phyloP scores from a whole-genome alignment of 106 monocot genomes.

The Phalaenopsis equestris region DNA sequence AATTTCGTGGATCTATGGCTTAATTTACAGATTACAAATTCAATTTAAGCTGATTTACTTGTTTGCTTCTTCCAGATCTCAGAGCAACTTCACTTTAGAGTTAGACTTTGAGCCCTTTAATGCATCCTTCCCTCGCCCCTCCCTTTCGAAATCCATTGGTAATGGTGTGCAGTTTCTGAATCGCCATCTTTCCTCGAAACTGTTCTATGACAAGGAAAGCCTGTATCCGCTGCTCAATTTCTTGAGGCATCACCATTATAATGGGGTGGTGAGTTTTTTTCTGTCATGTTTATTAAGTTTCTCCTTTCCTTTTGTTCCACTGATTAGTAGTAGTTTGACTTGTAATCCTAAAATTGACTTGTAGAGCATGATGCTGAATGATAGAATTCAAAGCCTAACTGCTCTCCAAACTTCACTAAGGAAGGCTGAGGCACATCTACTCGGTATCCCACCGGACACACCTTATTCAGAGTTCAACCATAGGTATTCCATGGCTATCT shows the following conservation, averaged over 20 bases:
- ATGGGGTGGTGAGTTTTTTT: slow-evolving; percentile 57
- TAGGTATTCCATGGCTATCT: slow-evolving; percentile 24
- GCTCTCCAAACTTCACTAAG: slow-evolving; percentile 58
- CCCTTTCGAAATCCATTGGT: slow-evolving; percentile 93
- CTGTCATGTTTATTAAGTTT: background rate
- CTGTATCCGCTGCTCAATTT: slow-evolving; percentile 92
- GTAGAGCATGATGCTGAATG: slow-evolving; percentile 82
- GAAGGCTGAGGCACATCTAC: slow-evolving; percentile 80
- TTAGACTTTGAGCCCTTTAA: slow-evolving; percentile 86
- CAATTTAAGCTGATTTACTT: background rate
- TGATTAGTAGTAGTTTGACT: background rate
- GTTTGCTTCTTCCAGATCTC: slow-evolving; percentile 11
- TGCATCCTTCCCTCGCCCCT: slow-evolving; percentile 83
- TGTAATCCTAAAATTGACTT: background rate
- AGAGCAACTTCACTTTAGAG: slow-evolving; percentile 19
- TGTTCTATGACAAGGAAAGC: slow-evolving; percentile 95
- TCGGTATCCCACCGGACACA: slow-evolving; percentile 41
- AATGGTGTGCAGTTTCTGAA: slow-evolving; percentile 99
- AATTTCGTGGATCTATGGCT: background rate
- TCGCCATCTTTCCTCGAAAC: slow-evolving; percentile 85
- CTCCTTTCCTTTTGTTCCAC: background rate
- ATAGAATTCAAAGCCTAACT: slow-evolving; percentile 45
- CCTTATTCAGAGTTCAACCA: slow-evolving; percentile 81
- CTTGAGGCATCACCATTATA: slow-evolving; percentile 81
- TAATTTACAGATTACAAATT: background rate